phyloP scores from a whole-genome alignment of 352 stramenopile species.

The Phytopythium litorale region DNA sequence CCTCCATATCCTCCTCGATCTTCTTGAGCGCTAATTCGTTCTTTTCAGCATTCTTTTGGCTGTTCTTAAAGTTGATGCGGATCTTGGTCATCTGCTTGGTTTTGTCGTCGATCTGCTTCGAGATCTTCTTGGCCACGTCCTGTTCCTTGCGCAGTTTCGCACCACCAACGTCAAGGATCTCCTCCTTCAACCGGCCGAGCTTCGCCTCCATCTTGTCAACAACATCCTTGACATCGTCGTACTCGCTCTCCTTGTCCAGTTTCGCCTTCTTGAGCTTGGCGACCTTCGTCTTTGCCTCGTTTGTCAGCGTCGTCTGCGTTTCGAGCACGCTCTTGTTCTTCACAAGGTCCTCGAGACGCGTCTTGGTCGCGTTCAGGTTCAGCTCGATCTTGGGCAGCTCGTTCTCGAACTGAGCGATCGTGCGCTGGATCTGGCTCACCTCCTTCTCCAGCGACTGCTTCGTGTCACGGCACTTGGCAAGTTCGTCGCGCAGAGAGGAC shows the following conservation, averaged over 20 bases:
- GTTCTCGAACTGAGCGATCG: conserved; percentile 88
- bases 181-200: conserved; percentile 91
- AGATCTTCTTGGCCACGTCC: conserved; percentile 79
- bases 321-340: conserved; percentile 70
- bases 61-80: conserved; percentile 78
- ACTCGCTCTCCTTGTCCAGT: conserved; percentile 87
- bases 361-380: conserved; percentile 67
- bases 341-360: conserved; percentile 52
- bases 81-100: conserved; percentile 88
- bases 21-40: conserved; percentile 55
- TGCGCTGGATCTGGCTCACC: conserved; percentile 74
- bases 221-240: conserved; percentile 51
- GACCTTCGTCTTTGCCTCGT: conserved; percentile 86
- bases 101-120: conserved; percentile 84
- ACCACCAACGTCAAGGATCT: conserved; percentile 94
- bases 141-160: conserved; percentile 93
- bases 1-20: conserved; percentile 75
- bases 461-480: conserved; percentile 57
- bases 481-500: conserved; percentile 36
- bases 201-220: conserved; percentile 70
- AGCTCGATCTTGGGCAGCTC: conserved; percentile 90
- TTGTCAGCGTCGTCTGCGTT: conserved; percentile 84
- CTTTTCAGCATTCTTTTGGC: conserved; percentile 78
- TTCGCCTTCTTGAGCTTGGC: conserved; percentile 82
- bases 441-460: conserved; percentile 82